A percentile compares a stretch with the other conserved stretches of the same genome.
phyloP scores from a whole-genome alignment of 2,329 filamentous ascomycete species.

The Cadophora gregata region DNA sequence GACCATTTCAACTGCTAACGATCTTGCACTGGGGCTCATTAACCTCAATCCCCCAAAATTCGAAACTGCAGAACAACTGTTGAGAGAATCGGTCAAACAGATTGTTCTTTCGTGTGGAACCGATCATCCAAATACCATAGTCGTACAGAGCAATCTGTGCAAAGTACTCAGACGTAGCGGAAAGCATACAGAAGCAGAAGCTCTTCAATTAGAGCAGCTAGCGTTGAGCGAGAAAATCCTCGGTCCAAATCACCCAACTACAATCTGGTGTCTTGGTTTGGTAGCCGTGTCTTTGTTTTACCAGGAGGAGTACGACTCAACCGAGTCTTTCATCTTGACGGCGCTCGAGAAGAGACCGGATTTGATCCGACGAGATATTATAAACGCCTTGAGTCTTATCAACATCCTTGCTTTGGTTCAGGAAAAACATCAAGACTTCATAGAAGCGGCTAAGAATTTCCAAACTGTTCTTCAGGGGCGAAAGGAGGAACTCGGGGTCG shows the following conservation, averaged over 20 bases:
- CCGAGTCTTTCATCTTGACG: neutral
- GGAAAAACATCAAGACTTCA: neutral
- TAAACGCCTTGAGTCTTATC: neutral
- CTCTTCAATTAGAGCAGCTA: neutral
- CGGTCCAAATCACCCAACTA: neutral
- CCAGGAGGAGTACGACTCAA: neutral
- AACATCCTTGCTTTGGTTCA: neutral
- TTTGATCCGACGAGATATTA: neutral
- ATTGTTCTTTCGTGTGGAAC: neutral
- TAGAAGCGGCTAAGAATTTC: neutral
- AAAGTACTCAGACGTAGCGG: neutral
- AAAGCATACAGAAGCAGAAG: neutral
- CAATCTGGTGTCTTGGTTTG: neutral
- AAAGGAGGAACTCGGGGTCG: neutral
- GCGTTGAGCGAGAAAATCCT: neutral
- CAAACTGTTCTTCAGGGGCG: neutral
- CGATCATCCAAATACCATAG: neutral
- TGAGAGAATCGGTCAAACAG: neutral
- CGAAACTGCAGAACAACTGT: neutral
- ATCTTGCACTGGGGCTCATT: neutral
- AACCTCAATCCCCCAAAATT: neutral
- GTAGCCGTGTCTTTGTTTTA: neutral
- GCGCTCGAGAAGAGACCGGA: neutral
- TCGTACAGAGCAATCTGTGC: neutral
- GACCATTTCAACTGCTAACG: neutral